Percentiles rank a stretch among this genome's conserved stretches.
phyloP scores from a whole-genome alignment of 257 asterid species.

The Echium plantagineum region DNA sequence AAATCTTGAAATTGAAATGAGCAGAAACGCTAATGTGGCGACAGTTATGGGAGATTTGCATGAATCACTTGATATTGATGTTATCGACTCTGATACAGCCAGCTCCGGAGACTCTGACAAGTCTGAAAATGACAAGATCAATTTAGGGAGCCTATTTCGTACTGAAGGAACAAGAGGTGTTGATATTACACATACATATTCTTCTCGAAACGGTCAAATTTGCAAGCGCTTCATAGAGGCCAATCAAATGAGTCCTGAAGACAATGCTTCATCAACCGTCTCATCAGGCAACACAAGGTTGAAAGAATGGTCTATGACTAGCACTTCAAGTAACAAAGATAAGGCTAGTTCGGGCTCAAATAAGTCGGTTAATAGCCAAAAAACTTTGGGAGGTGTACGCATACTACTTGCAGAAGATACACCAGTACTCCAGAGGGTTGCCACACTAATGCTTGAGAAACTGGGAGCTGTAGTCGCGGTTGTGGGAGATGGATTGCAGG shows the following conservation, averaged over 20 bases:
- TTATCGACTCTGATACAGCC: slow-evolving; percentile 31
- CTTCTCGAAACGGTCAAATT: slow-evolving; percentile 10
- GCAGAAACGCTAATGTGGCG: slow-evolving; percentile 12
- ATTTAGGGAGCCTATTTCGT: slow-evolving; percentile 7
- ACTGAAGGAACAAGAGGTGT: slow-evolving; percentile 11
- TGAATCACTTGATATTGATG: slow-evolving; percentile 52
- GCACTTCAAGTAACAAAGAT: slow-evolving; percentile 10
- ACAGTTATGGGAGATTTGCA: slow-evolving; percentile 23
- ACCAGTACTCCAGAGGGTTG: slow-evolving; percentile 78
- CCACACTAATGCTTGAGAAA: slow-evolving; percentile 81
- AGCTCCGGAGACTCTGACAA: slow-evolving; percentile 61
- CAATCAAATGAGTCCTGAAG: slow-evolving; percentile 17
- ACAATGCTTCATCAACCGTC: slow-evolving; percentile 13
- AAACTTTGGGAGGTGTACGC: slow-evolving; percentile 49
- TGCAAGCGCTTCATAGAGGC: slow-evolving; percentile 18
- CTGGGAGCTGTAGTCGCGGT: slow-evolving; percentile 72
- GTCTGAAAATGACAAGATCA: slow-evolving; percentile 31
- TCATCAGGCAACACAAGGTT: slow-evolving; percentile 10
- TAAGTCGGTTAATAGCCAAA: slow-evolving; percentile 24
- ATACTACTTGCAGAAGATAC: slow-evolving; percentile 91
- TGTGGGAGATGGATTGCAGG: slow-evolving; percentile 82
- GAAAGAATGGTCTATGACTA: slow-evolving; percentile 10
- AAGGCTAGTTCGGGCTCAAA: slow-evolving; percentile 10
- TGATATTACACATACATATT: slow-evolving; percentile 8
- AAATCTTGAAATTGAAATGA: slow-evolving; percentile 20